A percentile compares a stretch with the other conserved stretches of the same genome.
Evolutionary conservation across 2,329 filamentous ascomycete genomes (phyloP).

Genomic region (Periglandula ipomoeae): DNA sequence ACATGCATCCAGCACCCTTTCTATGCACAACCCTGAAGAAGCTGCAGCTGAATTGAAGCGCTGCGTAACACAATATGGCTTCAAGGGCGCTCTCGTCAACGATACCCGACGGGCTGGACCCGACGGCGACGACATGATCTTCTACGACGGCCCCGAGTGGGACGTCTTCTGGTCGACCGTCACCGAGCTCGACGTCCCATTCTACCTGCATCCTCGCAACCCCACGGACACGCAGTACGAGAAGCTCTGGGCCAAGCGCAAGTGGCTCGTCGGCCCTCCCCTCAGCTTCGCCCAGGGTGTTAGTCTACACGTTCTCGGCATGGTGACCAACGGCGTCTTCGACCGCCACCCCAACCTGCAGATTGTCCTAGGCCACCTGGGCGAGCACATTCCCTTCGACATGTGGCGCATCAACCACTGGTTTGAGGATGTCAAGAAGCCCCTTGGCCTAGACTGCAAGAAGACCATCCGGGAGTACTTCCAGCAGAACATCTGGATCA

Average conservation of each 20-base stretch:
- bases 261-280: slow-evolving; percentile 51
- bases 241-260: slow-evolving; percentile 48
- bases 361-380: slow-evolving; percentile 38
- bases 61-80: slow-evolving; percentile 48
- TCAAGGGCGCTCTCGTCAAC: slow-evolving; percentile 53
- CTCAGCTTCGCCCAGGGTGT: slow-evolving; percentile 51
- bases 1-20: slow-evolving; percentile 26
- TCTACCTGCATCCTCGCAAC: slow-evolving; percentile 54
- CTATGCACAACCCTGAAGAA: slow-evolving; percentile 43
- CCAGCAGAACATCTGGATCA: slow-evolving; percentile 45
- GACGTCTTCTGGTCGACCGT: slow-evolving; percentile 52
- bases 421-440: slow-evolving; percentile 48
- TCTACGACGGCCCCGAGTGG: slow-evolving; percentile 54
- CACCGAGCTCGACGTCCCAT: slow-evolving; percentile 50
- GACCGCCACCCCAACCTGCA: slow-evolving; percentile 36
- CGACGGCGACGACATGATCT: slow-evolving; percentile 52
- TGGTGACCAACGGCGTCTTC: slow-evolving; percentile 42
- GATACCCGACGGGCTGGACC: slow-evolving; percentile 49
- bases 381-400: slow-evolving; percentile 40
- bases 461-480: slow-evolving; percentile 44
- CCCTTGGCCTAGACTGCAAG: slow-evolving; percentile 36
- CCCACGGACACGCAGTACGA: slow-evolving; percentile 48
- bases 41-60: slow-evolving; percentile 41
- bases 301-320: slow-evolving; percentile 44
- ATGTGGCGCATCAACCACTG: slow-evolving; percentile 43